phyloP scores from a whole-genome alignment of 768 basidiomycete species.

The Phylloporus sp. region DNA sequence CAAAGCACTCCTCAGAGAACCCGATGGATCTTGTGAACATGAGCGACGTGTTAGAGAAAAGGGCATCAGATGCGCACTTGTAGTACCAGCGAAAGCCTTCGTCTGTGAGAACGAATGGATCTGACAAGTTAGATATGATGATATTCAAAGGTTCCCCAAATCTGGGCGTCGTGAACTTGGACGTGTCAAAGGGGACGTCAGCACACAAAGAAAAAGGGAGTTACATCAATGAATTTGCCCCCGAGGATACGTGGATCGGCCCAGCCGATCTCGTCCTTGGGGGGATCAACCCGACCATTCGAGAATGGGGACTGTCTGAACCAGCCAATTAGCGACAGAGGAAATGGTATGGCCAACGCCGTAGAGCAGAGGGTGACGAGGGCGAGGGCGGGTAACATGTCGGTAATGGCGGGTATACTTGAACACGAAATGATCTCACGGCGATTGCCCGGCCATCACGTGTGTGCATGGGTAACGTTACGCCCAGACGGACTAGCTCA shows the following conservation, averaged over 20 bases:
- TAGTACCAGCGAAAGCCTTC: slow-evolving; percentile 65
- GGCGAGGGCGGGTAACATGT: slow-evolving; percentile 14
- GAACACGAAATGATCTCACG: neutral
- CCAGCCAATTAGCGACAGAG: slow-evolving; percentile 3
- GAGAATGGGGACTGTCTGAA: slow-evolving; percentile 9
- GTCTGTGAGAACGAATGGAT: slow-evolving; percentile 77
- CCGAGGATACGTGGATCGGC: slow-evolving; percentile 70
- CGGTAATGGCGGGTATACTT: neutral
- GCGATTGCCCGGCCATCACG: slow-evolving; percentile 14
- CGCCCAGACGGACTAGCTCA: neutral
- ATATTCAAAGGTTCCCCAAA: slow-evolving; percentile 83
- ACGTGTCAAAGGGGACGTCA: neutral
- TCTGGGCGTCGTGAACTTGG: slow-evolving; percentile 58
- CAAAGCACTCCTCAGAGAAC: slow-evolving; percentile 79
- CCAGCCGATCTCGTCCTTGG: slow-evolving; percentile 40
- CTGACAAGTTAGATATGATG: slow-evolving; percentile 74
- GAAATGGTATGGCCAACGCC: slow-evolving; percentile 14
- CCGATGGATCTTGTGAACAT: slow-evolving; percentile 59
- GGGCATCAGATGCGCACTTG: slow-evolving; percentile 40
- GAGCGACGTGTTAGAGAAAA: neutral
- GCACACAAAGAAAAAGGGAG: slow-evolving; percentile 18
- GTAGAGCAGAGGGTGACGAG: slow-evolving; percentile 12
- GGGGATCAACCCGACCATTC: slow-evolving; percentile 2
- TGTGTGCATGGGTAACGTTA: slow-evolving; percentile 4
- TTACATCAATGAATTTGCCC: slow-evolving; percentile 73